Conservation (phyloP, 371 early-diverging fungal species). For the Nosema muscidifuracis region DNA sequence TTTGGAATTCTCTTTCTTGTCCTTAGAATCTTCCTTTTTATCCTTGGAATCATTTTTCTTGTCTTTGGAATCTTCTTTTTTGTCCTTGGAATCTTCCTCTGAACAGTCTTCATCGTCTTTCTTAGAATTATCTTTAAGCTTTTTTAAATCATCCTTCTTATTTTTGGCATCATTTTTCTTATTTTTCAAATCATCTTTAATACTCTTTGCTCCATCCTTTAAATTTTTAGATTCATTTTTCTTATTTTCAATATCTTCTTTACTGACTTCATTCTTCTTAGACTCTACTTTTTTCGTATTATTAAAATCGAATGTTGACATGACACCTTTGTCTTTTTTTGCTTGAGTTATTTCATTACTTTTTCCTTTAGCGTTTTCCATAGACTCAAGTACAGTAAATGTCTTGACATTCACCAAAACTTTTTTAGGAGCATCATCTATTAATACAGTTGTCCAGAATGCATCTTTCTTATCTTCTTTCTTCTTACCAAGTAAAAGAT, state of each 20-base stretch:
- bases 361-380: not conserved
- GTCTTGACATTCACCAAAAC: constrained; percentile 2
- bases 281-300: not conserved
- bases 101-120: not conserved
- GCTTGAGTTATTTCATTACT: not conserved
- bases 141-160: not conserved
- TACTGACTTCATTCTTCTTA: too few species aligned
- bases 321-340: not conserved
- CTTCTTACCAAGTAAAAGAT: not conserved
- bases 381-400: constrained; percentile 1
- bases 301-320: not conserved
- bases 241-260: too few species aligned
- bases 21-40: too few species aligned
- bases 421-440: not conserved
- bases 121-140: not conserved
- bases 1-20: too few species aligned
- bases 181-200: constrained; percentile 28
- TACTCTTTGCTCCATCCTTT: constrained; percentile 14
- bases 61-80: too few species aligned
- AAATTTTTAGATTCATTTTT: not conserved
- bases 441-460: not conserved
- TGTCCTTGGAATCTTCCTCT: not conserved
- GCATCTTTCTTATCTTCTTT: not conserved
- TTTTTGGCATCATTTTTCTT: too few species aligned
- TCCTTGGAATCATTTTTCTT: too few species aligned